phyloP scores from a whole-genome alignment of 345 rosid species.

The Arabidopsis thaliana region TAIR10.1 NC_003070.9:3619501-3620000 shows the following conservation, averaged over 20 bases:
- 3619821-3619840: background rate
- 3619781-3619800: background rate
- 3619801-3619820: background rate
- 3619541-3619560: slow-evolving; percentile 7
- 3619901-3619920: slow-evolving; percentile 60
- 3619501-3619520: background rate
- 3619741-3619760: background rate
- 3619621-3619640: background rate
- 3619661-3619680: slow-evolving; percentile 10
- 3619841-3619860: background rate
- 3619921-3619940: slow-evolving; percentile 69
- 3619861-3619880: slow-evolving; percentile 2
- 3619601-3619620: background rate
- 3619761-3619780: background rate
- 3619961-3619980: slow-evolving; percentile 87
- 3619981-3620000: slow-evolving; percentile 82
- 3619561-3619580: background rate
- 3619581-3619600: background rate
- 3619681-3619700: slow-evolving; percentile 11
- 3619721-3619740: background rate
- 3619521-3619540: background rate
- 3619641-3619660: slow-evolving; percentile 13
- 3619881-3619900: slow-evolving; percentile 15
- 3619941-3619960: slow-evolving; percentile 78
- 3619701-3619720: background rate